Evolutionary conservation across 1,284 basidiomycete species (phyloP).

Genomic region (Fomitiporia mediterranea): DNA sequence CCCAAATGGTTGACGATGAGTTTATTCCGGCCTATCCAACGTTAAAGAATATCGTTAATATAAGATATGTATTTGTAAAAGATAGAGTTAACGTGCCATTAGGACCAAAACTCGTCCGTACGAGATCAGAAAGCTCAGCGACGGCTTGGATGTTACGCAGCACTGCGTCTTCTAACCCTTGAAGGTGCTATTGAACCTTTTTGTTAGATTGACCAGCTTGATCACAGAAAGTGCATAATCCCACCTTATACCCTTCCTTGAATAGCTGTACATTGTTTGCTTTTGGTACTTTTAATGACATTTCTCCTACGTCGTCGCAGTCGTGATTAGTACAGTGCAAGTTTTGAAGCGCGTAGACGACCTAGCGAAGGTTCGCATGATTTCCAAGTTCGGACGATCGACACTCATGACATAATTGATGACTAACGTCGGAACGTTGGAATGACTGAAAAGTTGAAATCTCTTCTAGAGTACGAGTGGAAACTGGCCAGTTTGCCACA

Average conservation of each 20-base stretch:
- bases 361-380: background rate
- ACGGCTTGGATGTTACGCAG: slow-evolving; percentile 96
- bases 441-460: too few relatives aligned
- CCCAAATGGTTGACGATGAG: slow-evolving; percentile 96
- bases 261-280: slow-evolving; percentile 87
- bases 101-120: slow-evolving; percentile 94
- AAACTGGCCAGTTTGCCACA: too few relatives aligned
- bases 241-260: slow-evolving; percentile 91
- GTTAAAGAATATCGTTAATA: slow-evolving; percentile 2
- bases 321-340: background rate
- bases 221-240: background rate
- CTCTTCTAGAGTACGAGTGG: too few relatives aligned
- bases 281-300: slow-evolving; percentile 95
- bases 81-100: slow-evolving; percentile 61
- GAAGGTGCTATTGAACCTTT: slow-evolving; percentile 57
- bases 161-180: slow-evolving; percentile 91
- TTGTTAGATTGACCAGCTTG: background rate
- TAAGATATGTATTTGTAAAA: background rate
- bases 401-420: too few relatives aligned
- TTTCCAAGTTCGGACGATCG: background rate
- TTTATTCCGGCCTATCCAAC: slow-evolving; percentile 78
- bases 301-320: slow-evolving; percentile 29
- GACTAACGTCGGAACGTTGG: too few relatives aligned
- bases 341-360: background rate
- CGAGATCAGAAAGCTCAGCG: slow-evolving; percentile 89